Evolutionary conservation across 1,284 basidiomycete genomes (phyloP).

Genomic region (Cystobasidium pallidum): DNA sequence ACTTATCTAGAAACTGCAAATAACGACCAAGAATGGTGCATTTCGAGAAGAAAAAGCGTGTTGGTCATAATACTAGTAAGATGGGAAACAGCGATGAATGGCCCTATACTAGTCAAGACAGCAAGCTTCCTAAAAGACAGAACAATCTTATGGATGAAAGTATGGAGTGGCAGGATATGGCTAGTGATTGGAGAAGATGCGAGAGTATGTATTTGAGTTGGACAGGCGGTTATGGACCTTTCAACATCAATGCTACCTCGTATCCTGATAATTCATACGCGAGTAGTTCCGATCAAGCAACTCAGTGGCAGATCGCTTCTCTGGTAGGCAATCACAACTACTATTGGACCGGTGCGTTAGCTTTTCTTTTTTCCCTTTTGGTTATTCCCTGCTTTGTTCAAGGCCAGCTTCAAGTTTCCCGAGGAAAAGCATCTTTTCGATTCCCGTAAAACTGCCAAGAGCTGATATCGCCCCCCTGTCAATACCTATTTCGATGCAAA

Average conservation of each 20-base stretch:
- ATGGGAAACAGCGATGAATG: too few relatives aligned
- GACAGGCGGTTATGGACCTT: constrained; percentile 2
- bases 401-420: too few relatives aligned
- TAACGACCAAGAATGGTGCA: too few relatives aligned
- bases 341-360: constrained; percentile 1
- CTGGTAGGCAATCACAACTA: constrained; percentile 7
- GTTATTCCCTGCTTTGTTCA: neutral
- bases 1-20: too few relatives aligned
- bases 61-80: neutral
- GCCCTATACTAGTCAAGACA: too few relatives aligned
- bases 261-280: neutral
- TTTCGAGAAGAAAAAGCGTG: neutral
- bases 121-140: neutral
- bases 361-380: neutral
- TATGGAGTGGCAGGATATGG: neutral
- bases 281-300: too few relatives aligned
- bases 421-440: too few relatives aligned
- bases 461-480: too few relatives aligned
- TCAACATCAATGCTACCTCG: constrained; percentile 5
- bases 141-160: neutral
- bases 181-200: neutral
- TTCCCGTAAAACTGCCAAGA: too few relatives aligned
- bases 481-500: too few relatives aligned
- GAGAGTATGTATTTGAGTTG: constrained; percentile 2
- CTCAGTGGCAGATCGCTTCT: constrained; percentile 7